Percentiles rank a stretch among this genome's conserved stretches.
phyloP scores from a whole-genome alignment of 2,329 filamentous ascomycete genomes.

The Fusarium chuoi region DNA sequence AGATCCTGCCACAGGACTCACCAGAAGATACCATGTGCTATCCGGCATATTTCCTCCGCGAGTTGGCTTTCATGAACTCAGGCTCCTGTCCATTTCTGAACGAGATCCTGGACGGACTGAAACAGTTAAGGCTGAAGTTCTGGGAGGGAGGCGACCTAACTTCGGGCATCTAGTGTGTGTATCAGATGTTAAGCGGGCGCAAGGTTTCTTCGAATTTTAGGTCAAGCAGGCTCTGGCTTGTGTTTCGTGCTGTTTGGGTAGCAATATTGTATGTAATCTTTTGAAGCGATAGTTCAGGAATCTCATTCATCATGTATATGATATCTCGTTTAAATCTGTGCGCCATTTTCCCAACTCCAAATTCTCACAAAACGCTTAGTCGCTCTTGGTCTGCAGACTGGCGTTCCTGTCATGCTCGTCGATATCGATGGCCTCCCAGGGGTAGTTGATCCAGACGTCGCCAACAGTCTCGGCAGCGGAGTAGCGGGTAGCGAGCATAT shows the following conservation, averaged over 20 bases:
- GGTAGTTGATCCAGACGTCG: conserved; percentile 99
- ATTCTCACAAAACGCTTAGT: conserved; percentile 32
- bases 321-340: conserved; percentile 20
- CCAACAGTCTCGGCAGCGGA: conserved; percentile 85
- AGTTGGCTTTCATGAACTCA: background rate
- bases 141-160: background rate
- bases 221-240: background rate
- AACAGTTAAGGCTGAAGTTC: background rate
- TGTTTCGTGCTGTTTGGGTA: background rate
- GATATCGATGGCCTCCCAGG: conserved; percentile 96
- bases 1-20: background rate
- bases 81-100: rapidly evolving
- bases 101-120: background rate
- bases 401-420: conserved; percentile 87
- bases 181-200: background rate
- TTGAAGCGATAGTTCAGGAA: conserved; percentile 9
- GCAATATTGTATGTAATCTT: conserved; percentile 1
- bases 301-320: conserved; percentile 24
- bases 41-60: background rate
- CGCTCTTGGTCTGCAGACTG: conserved; percentile 53
- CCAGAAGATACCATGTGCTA: background rate
- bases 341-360: conserved; percentile 37
- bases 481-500: conserved; percentile 83
- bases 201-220: background rate
- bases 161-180: background rate